Evolutionary conservation across 2,329 filamentous ascomycete genomes (phyloP).

Genomic region (Epichloe bromicola): DNA sequence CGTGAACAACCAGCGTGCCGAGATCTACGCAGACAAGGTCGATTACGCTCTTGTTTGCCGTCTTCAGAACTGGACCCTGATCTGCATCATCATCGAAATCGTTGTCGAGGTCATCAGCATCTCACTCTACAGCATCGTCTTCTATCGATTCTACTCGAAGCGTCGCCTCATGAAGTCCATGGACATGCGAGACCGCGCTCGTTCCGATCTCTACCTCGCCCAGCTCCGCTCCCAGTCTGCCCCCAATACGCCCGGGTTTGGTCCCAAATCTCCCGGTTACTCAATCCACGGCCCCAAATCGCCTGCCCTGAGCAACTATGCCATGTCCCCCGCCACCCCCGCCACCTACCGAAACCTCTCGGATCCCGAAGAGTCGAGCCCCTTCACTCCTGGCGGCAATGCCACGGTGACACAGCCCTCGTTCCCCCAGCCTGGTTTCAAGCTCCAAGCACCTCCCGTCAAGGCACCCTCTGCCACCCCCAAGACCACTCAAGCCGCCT

Average conservation of each 20-base stretch:
- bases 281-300: conserved; percentile 18
- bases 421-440: conserved; percentile 55
- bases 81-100: conserved; percentile 95
- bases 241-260: conserved; percentile 86
- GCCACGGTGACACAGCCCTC: conserved; percentile 51
- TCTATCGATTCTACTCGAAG: conserved; percentile 97
- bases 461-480: conserved; percentile 70
- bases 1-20: conserved; percentile 67
- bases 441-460: conserved; percentile 71
- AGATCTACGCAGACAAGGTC: conserved; percentile 68
- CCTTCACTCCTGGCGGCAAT: conserved; percentile 41
- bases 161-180: conserved; percentile 91
- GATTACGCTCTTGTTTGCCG: conserved; percentile 86
- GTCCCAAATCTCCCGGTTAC: conserved; percentile 41
- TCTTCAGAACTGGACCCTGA: conserved; percentile 83
- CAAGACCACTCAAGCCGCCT: conserved; percentile 48
- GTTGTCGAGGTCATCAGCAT: conserved; percentile 88
- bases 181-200: conserved; percentile 86
- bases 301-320: conserved; percentile 33
- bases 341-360: conserved; percentile 38
- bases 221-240: conserved; percentile 75
- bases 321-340: conserved; percentile 48
- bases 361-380: conserved; percentile 29
- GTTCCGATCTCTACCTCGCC: conserved; percentile 87
- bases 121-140: conserved; percentile 82